Evolutionary conservation across 2,329 filamentous ascomycete genomes (phyloP).

Genomic region (Curvularia sp.): DNA sequence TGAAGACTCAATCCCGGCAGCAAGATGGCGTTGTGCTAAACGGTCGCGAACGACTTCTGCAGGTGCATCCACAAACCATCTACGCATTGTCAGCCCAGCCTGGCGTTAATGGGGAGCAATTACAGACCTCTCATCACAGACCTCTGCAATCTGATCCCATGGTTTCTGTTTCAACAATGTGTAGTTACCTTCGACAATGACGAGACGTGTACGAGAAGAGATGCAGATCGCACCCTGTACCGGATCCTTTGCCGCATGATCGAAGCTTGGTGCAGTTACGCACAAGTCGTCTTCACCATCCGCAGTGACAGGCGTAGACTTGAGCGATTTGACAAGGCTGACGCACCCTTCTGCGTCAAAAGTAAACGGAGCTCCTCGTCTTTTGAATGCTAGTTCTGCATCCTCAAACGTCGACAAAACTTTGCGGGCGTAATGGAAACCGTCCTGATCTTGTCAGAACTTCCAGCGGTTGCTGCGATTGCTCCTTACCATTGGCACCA

Average conservation of each 20-base stretch:
- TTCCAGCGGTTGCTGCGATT: background rate
- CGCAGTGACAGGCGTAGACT: constrained; percentile 26
- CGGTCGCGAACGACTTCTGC: constrained; percentile 26
- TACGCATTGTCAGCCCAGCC: constrained; percentile 13
- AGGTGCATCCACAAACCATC: constrained; percentile 38
- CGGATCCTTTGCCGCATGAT: constrained; percentile 37
- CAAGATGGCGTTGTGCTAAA: constrained; percentile 32
- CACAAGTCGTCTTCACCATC: constrained; percentile 22
- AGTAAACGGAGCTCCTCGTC: constrained; percentile 39
- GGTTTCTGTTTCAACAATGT: constrained; percentile 33
- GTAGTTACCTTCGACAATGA: constrained; percentile 40
- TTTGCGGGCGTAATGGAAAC: constrained; percentile 36
- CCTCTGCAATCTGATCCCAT: constrained; percentile 27
- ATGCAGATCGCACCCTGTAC: constrained; percentile 27
- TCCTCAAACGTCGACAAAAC: constrained; percentile 28
- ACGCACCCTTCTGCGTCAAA: constrained; percentile 35
- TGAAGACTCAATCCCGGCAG: constrained; percentile 34
- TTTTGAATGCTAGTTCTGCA: constrained; percentile 29
- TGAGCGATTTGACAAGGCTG: constrained; percentile 25
- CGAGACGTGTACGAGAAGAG: constrained; percentile 31
- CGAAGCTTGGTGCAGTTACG: constrained; percentile 34
- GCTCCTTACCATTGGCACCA: constrained; percentile 36
- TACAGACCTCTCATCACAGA: constrained; percentile 31
- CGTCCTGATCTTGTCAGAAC: constrained; percentile 28
- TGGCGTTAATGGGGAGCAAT: too few relatives aligned